Conservation (phyloP, 257 asterid species). For the Vinca minor region DNA sequence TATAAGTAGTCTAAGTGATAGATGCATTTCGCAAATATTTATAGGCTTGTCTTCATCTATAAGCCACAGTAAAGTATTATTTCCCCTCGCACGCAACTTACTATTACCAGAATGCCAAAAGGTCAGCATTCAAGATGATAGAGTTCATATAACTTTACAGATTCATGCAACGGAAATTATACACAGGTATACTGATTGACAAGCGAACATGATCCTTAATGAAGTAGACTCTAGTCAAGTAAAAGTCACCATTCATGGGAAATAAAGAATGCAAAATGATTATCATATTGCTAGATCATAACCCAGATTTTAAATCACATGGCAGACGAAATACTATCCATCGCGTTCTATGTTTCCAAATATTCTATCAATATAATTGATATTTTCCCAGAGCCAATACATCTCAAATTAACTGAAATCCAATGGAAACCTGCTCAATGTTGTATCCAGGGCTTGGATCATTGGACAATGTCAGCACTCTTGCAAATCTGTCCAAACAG, state of each 20-base stretch:
- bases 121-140: neutral
- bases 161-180: neutral
- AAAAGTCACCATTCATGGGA: neutral
- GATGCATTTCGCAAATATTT: neutral
- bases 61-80: no score
- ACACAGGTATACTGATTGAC: neutral
- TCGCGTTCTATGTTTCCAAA: no score
- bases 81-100: neutral
- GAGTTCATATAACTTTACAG: neutral
- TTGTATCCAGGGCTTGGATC: conserved; percentile 99
- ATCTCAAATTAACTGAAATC: neutral
- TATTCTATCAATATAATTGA: no score
- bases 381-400: no score
- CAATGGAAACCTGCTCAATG: conserved; percentile 66
- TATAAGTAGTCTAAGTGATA: neutral
- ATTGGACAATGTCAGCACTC: conserved; percentile 83
- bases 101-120: neutral
- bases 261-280: neutral
- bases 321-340: no score
- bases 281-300: neutral
- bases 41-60: neutral
- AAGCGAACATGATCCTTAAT: neutral
- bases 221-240: neutral
- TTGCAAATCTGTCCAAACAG: conserved; percentile 96
- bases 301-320: no score